Evolutionary conservation across 2,329 filamentous ascomycete species (phyloP), one percentile per base, ranked within the genome.

Genomic region (Aspergillus niger): DNA sequence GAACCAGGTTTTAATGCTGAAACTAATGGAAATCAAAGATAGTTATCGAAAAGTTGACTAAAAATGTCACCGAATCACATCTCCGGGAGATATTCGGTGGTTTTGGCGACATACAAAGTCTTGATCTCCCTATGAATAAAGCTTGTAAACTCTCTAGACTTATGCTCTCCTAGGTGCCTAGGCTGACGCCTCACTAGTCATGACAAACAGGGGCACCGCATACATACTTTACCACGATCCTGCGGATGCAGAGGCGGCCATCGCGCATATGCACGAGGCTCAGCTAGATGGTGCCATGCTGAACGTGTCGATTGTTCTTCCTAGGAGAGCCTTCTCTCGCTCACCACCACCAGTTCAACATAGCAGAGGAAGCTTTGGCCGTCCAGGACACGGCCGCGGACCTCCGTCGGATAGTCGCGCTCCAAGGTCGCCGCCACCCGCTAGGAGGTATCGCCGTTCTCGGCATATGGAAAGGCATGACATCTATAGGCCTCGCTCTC

Each of bases 211-310:
- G 59, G 94, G 95, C 50, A 96, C 92, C 28, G 95, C 94, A 32
- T 98, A 97, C 75, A 92, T 98, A 64, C 83, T 97, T 44, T 99
- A 90, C 77, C 82, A 87, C 57, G 83, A 89, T 66, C 86, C 92
- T 65, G 82, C 85, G 53, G 90, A 94, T 65, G 94, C 95, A 24
- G 92, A 97, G 77, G 83, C 87, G 13, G 95, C 95, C 28, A 96
- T 97, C 68, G 87, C 93, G 17, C 91, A 96, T 74, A 98, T 99
- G 95, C 95, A 99, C 76, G 95, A 99, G 79, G 92, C 91, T n/a
- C 91, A 96, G 72, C 80, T 97, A 28, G 93, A 97, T 75, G 92
- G 92, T 55, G 86, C 89, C 22, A 83, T 87, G 41, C 88, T 97
- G 71, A 90, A 89, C 70, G 93, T 97, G 52, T 95, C 91, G 48